Percentiles rank a stretch among this genome's conserved stretches.
Conservation (phyloP, 441 rosid species). For the Gossypium gossypioides region DNA sequence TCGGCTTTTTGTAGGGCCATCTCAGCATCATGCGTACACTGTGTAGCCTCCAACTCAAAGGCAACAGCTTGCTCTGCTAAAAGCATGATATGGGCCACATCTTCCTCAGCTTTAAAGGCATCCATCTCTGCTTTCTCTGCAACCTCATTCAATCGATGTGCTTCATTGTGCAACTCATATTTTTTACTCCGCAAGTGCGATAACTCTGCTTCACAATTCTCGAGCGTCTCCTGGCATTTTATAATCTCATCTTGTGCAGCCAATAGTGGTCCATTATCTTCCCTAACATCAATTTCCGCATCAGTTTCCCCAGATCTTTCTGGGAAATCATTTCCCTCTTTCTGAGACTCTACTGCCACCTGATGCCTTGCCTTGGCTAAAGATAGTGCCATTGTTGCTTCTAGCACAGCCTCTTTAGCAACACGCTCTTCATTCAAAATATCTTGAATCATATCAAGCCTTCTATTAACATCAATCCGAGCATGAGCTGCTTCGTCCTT, state of each 20-base stretch:
- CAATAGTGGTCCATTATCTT: constrained; percentile 32
- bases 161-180: constrained; percentile 66
- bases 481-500: constrained; percentile 70
- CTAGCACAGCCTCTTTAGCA: constrained; percentile 68
- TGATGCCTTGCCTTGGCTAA: constrained; percentile 71
- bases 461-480: constrained; percentile 49
- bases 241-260: constrained; percentile 54
- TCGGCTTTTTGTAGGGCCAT: constrained; percentile 69
- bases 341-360: constrained; percentile 37
- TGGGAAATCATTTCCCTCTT: constrained; percentile 24
- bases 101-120: constrained; percentile 84
- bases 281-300: constrained; percentile 19
- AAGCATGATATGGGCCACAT: constrained; percentile 76
- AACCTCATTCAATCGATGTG: constrained; percentile 53
- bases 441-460: constrained; percentile 47
- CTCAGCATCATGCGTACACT: constrained; percentile 65
- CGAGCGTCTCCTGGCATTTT: constrained; percentile 48
- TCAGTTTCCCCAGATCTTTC: constrained; percentile 32
- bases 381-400: constrained; percentile 74
- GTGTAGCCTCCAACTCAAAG: constrained; percentile 73
- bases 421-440: constrained; percentile 50
- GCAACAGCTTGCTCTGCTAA: constrained; percentile 98
- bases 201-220: constrained; percentile 47
- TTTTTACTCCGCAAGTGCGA: constrained; percentile 44
- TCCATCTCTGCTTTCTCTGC: constrained; percentile 62